phyloP scores from a whole-genome alignment of 371 early-diverging fungal genomes.

The Basidiobolus meristosporus region DNA sequence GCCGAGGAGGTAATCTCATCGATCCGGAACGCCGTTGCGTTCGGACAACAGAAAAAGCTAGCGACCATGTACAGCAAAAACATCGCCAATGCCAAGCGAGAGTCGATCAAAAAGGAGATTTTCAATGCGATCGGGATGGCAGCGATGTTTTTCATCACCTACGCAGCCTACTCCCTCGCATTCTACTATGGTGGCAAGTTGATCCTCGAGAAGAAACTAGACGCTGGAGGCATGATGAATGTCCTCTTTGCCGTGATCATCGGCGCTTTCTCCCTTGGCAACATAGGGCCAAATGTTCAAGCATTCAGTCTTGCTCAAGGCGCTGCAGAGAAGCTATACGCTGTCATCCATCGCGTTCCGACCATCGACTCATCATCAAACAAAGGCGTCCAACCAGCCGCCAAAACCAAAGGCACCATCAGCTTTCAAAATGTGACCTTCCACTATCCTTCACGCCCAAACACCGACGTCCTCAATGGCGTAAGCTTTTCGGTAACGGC shows the following conservation, averaged over 20 bases:
- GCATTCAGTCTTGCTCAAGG: conserved; percentile 16
- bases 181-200: conserved; percentile 38
- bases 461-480: conserved; percentile 38
- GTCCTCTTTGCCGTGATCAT: conserved; percentile 27
- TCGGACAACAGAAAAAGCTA: conserved; percentile 56
- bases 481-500: conserved; percentile 38
- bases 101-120: conserved; percentile 26
- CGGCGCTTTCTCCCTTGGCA: conserved; percentile 8
- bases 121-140: conserved; percentile 40
- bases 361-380: conserved; percentile 33
- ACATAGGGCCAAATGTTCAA: too few species aligned
- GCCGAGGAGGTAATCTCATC: conserved; percentile 74
- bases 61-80: conserved; percentile 29
- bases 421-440: conserved; percentile 51
- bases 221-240: conserved; percentile 15
- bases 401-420: conserved; percentile 34
- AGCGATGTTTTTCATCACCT: conserved; percentile 28
- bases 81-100: conserved; percentile 23
- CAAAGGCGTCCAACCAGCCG: conserved; percentile 24
- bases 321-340: conserved; percentile 44
- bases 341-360: conserved; percentile 50
- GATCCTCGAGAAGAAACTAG: conserved; percentile 16
- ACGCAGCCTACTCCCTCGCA: conserved; percentile 39
- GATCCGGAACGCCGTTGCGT: conserved; percentile 76
- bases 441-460: conserved; percentile 54